phyloP scores from a whole-genome alignment of 441 rosid genomes.

The Eruca vesicaria region DNA sequence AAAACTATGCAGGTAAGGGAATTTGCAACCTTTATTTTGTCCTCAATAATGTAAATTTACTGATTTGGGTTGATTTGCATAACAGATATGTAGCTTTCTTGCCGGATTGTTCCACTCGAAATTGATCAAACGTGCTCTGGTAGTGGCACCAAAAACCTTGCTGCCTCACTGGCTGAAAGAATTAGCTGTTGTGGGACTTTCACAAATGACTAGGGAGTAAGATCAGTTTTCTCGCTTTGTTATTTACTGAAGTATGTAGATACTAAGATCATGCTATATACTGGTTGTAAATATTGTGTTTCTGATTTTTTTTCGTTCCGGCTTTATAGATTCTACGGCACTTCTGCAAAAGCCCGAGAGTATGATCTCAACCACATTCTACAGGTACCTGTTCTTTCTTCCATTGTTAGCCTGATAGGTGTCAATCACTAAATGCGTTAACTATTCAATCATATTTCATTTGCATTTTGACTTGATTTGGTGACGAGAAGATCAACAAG shows the following conservation, averaged over 20 bases:
- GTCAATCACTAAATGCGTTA: not conserved
- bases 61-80: conserved; percentile 14
- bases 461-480: conserved; percentile 8
- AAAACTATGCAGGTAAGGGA: conserved; percentile 94
- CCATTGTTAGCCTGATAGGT: conserved; percentile 2
- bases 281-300: not conserved
- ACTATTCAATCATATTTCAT: not conserved
- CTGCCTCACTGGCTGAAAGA: conserved; percentile 97
- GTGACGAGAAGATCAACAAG: not conserved
- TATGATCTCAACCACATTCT: conserved; percentile 85
- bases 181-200: conserved; percentile 80
- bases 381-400: conserved; percentile 53
- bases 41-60: not conserved
- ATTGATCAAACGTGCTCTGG: conserved; percentile 74
- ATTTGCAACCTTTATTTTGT: not conserved
- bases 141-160: conserved; percentile 94
- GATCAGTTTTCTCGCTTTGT: conserved; percentile 28
- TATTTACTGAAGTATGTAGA: not conserved
- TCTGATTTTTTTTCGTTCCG: not conserved
- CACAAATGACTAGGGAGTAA: conserved; percentile 80
- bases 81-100: conserved; percentile 88
- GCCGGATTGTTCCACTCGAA: conserved; percentile 85
- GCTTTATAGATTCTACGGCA: conserved; percentile 65
- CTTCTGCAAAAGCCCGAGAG: conserved; percentile 68
- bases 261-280: not conserved